A percentile compares a stretch with the other conserved stretches of the same genome.
Conservation (phyloP, 2,329 filamentous ascomycete species). For the Metarhizium anisopliae region DNA sequence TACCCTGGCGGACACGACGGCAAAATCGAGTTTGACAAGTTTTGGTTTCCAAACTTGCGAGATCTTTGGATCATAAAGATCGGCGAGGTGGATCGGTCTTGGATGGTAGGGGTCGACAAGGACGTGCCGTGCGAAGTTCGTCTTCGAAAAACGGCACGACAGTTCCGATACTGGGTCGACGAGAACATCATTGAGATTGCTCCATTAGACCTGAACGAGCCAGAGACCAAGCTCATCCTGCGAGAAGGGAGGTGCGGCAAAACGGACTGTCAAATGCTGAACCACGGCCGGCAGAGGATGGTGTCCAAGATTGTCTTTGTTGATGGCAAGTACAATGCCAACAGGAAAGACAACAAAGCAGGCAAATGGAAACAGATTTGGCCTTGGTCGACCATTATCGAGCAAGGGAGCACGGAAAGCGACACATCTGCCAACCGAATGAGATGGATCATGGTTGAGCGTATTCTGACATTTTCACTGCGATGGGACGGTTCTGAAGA, state of each 20-base stretch:
- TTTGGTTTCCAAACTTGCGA: constrained; percentile 29
- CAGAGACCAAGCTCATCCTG: constrained; percentile 24
- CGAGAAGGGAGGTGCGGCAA: constrained; percentile 26
- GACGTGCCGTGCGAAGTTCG: constrained; percentile 20
- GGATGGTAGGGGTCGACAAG: constrained; percentile 25
- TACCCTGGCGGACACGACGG: constrained; percentile 21
- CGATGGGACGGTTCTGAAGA: constrained; percentile 24
- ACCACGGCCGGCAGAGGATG: constrained; percentile 25
- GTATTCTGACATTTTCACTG: constrained; percentile 27
- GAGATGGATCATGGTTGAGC: constrained; percentile 29
- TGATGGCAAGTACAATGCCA: constrained; percentile 22
- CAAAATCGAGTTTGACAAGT: constrained; percentile 26
- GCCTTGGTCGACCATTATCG: constrained; percentile 22
- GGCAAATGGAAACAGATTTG: constrained; percentile 23
- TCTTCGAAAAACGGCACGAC: constrained; percentile 23
- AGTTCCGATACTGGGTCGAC: constrained; percentile 30
- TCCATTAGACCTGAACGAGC: constrained; percentile 22
- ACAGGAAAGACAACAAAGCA: constrained; percentile 11
- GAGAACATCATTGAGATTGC: constrained; percentile 29
- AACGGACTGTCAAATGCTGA: constrained; percentile 25
- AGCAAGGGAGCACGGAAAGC: constrained; percentile 15
- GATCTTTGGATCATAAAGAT: constrained; percentile 31
- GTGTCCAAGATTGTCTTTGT: constrained; percentile 29
- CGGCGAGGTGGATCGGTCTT: constrained; percentile 26
- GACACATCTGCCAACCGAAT: constrained; percentile 22